Base-by-base conservation (phyloP, 2,329 filamentous ascomycete genomes). In the Trichoderma pleuroti region DNA sequence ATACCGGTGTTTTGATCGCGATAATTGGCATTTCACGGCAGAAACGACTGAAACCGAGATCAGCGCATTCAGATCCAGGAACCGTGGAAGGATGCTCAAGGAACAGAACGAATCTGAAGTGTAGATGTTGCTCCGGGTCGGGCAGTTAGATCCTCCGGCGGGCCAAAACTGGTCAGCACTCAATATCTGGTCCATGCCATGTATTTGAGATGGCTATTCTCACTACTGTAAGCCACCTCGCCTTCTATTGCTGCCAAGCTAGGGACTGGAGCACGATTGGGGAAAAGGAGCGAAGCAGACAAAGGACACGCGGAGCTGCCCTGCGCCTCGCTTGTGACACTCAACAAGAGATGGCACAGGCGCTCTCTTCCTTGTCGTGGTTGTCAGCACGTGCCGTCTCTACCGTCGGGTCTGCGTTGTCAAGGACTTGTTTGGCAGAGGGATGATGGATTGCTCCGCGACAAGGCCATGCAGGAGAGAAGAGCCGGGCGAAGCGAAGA, bases 101-200 rank as follows among this genome's bases (percentile, higher is more conserved):
- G 16, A 16, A 1, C 39, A 42, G 4, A 42, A n/a, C 14, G 18
- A 42, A 30, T 62, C 42, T 61, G 32, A 14, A 21, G 9, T 39
- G 12, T 3, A 28, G 16, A 39, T 46, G n/a, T 70, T 70, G 34
- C 26, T 57, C 68, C 68, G 68, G 28, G 21, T 70, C 68, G 68
- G 68, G 57, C 21, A 28, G 68, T 70, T 64, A 64, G 60, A 65
- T 64, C 68, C 59, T 59, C 68, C 68, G 68, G 46, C 59, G 68
- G 68, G 34, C 46, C 61, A 56, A 59, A 59, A 46, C 46, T 36
- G 16, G 30, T 49, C 26, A 52, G 46, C 46, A 52, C 46, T 52
- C 46, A 52, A 52, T 52, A 1, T 52, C 21, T 52, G 39, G 18
- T 8, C 39, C 39, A 42, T 42, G n/a, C 39, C 39, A 42, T n/a